These are phyloP conservation scores for Kazachstania sp. DNA, from an alignment of 1,139 yeast genomes.

Conservation along the genomic window DNA sequence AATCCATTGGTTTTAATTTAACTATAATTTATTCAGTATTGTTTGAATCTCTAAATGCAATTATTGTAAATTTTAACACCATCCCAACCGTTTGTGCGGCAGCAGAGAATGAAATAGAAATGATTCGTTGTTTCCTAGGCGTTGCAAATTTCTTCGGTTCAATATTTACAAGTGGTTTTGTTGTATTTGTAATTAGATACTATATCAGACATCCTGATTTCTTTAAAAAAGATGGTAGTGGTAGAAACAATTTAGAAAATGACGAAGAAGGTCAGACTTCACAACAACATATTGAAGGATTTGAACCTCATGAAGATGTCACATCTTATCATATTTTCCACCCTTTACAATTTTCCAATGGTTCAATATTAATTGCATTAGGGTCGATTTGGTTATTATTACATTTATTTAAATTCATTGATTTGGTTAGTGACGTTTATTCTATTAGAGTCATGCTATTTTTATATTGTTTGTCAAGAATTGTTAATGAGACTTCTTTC, in stretches of 20 bases:
- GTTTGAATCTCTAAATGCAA: not conserved
- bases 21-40: constrained; percentile 1
- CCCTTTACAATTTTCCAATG: not conserved
- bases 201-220: constrained; percentile 1
- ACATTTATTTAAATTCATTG: not conserved
- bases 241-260: not conserved
- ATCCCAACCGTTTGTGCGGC: not conserved
- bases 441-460: not conserved
- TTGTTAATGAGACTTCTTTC: not conserved
- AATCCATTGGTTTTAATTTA: constrained; percentile 1
- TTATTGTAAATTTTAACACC: not conserved
- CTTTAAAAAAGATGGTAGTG: not conserved
- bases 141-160: constrained; percentile 1
- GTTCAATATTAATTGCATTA: not conserved
- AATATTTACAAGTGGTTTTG: not conserved
- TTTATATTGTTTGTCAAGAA: constrained; percentile 1
- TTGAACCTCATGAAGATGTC: not conserved
- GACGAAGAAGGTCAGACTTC: not conserved
- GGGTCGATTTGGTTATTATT: not conserved
- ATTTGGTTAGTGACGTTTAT: constrained; percentile 1
- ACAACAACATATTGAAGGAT: not conserved
- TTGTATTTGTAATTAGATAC: not conserved
- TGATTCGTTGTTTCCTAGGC: not conserved
- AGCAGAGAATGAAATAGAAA: not conserved
- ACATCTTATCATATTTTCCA: not conserved